Evolutionary conservation across 1,284 basidiomycete genomes (phyloP).

Genomic region (Sporisorium graminicola): DNA sequence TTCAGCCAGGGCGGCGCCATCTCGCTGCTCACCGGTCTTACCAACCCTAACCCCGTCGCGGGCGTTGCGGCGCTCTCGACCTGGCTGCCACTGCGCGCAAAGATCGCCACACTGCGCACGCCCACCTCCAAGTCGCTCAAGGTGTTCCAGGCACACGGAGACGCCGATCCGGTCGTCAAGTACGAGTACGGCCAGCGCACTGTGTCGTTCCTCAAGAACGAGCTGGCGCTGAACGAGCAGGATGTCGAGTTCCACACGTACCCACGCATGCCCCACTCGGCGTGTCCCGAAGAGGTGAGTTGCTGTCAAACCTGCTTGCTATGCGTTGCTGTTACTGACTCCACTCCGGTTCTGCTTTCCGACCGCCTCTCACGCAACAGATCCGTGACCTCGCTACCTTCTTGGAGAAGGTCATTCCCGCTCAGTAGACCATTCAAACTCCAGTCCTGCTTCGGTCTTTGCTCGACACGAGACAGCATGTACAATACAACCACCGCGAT

Average conservation of each 20-base stretch:
- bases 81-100: conserved; percentile 66
- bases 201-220: conserved; percentile 49
- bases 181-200: conserved; percentile 59
- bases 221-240: conserved; percentile 50
- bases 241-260: conserved; percentile 60
- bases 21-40: conserved; percentile 60
- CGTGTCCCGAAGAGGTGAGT: conserved; percentile 63
- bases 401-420: conserved; percentile 57
- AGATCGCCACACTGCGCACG: conserved; percentile 52
- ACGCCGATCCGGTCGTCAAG: conserved; percentile 63
- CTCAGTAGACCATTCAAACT: conserved; percentile 14
- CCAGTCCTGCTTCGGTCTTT: not conserved
- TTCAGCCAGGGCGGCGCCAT: conserved; percentile 67
- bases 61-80: conserved; percentile 65
- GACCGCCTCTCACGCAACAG: conserved; percentile 1
- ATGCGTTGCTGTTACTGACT: conserved; percentile 3
- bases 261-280: conserved; percentile 64
- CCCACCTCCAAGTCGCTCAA: conserved; percentile 47
- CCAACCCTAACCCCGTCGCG: conserved; percentile 48
- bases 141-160: conserved; percentile 66
- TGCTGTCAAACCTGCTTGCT: not conserved
- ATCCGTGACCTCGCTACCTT: conserved; percentile 58
- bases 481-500: conserved; percentile 12
- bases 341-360: not conserved
- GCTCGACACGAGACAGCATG: not conserved